These are phyloP conservation scores for Crithidia brevicula DNA, from an alignment of 208 protist genomes.

Conservation along the genomic window DNA sequence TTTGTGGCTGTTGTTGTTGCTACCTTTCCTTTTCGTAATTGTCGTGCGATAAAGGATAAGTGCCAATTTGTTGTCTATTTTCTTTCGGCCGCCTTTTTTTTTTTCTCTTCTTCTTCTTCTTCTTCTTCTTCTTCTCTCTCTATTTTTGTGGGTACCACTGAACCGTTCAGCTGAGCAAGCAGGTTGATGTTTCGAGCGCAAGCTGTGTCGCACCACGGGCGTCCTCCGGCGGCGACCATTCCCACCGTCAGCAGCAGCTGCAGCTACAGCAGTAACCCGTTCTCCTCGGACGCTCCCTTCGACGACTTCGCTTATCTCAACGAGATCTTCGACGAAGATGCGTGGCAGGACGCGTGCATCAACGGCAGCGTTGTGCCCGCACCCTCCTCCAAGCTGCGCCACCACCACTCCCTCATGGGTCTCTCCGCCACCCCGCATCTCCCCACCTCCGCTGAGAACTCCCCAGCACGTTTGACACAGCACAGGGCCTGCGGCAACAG, in stretches of 20 bases:
- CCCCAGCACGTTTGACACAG: neutral
- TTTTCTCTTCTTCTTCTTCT: neutral
- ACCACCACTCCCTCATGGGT: neutral
- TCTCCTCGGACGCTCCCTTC: neutral
- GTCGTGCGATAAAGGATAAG: too few relatives aligned
- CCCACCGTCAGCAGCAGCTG: neutral
- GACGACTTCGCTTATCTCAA: constrained; percentile 8
- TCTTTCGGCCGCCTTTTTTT: neutral
- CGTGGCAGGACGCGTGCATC: neutral
- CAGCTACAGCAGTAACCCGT: neutral
- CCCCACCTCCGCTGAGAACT: neutral
- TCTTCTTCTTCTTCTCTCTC: neutral
- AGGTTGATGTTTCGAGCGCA: neutral
- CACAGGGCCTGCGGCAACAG: neutral
- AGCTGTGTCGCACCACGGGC: neutral
- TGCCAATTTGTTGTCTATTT: too few relatives aligned
- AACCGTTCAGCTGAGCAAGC: neutral
- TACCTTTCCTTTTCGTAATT: too few relatives aligned
- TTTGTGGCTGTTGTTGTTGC: neutral
- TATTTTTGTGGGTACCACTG: neutral
- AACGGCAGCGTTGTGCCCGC: neutral
- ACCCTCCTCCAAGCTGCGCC: neutral
- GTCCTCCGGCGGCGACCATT: too few relatives aligned
- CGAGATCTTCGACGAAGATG: constrained; percentile 4
- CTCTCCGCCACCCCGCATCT: neutral